Base-by-base conservation (phyloP, 2,329 filamentous ascomycete genomes). In the Trichoderma cornu-damae region DNA sequence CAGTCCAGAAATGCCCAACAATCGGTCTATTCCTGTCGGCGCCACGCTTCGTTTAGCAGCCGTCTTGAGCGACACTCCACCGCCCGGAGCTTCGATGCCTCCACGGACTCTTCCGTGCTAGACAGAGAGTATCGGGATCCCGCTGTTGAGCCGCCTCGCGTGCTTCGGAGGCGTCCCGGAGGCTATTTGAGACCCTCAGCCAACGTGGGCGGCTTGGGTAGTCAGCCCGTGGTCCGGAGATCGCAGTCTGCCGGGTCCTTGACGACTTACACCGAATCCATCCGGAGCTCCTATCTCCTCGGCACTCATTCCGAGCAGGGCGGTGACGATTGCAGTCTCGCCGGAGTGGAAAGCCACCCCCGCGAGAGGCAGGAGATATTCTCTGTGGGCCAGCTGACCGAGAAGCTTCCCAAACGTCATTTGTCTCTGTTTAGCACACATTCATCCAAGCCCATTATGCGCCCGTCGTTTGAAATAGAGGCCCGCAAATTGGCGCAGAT, bases 401-500 rank as follows among this genome's bases (percentile, higher is more conserved):
- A 82, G 55, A 73, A 76, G 59, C 70, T 74, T 9, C 69, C 73
- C 1, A 79, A 79, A 60, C 71, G 69, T 6, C 69, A 73, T 12
- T 61, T 81, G 26, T 85, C 83, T 0, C 67, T 85, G 2, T 82
- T 84, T 61, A 85, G 81, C 64, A 84, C 82, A 0, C 79, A 82
- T 61, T 84, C 82, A 4, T 85, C 83, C 2, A 83, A 83, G 61
- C 83, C 83, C 0, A 72, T 77, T 2, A 84, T 85, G 81, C 79
- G 83, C 3, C 81, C 83, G 1, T 96, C 92, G 0, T 96, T 97
- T 64, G 90, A 97, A 70, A 87, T 82, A 2, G 91, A 96, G 65
- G 90, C 95, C 1, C 86, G 92, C 59, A 89, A 89, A 64, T 82
- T 99, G 54, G 90, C 92, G 2, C 86, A 89, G 56, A 89, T 97